Evolutionary conservation across 108 stramenopile genomes (phyloP), one percentile per base, ranked within the genome.

Genomic region (Skeletonema marinoi): DNA sequence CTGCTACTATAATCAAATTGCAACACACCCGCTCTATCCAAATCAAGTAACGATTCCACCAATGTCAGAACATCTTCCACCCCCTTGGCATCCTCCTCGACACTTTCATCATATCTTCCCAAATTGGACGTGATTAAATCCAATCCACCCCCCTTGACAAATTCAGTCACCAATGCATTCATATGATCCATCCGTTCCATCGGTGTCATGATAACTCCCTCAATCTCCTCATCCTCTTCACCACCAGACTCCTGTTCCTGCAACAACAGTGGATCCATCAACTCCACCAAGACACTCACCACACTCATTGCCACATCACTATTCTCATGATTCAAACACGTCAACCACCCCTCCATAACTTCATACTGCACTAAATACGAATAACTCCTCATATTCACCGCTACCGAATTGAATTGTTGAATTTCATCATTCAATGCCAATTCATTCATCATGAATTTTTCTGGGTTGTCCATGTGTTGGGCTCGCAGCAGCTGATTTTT

Each of bases 341-440:
- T 33, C 74, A 83, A 50, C 7, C 90, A 81, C 8, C 56, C 61
- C 6, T 65, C 65, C 16, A 84, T 46, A 4, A 86, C 64, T 6
- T 77, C 73, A 31, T 32, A 59, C 16, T 73, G 19, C 31, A 77
- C 77, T 32, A 84, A 11, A 16, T 38, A 42, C 33, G 41, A 31
- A 80, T 89, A 94, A 39, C 83, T 66, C 12, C 67, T 29, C 12
- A 80, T 48, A 67, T 88, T 54, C 35, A 85, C 83, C 1, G 91
- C 91, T 9, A 89, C 74, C 16, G 81, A 75, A 42, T 80, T 66
- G 11, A 92, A 71, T 2, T 66, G 48, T 9, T 71, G 54, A 19
- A 94, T 77, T 39, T 90, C 88, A 61, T 94, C 91, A 62, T 92
- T 74, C 44, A 94, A 59, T n/a, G 82, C 76, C 67, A 94, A 41